These are phyloP conservation scores for Phytophthora kernoviae DNA, from an alignment of 352 stramenopile genomes.

Conservation along the genomic window DNA sequence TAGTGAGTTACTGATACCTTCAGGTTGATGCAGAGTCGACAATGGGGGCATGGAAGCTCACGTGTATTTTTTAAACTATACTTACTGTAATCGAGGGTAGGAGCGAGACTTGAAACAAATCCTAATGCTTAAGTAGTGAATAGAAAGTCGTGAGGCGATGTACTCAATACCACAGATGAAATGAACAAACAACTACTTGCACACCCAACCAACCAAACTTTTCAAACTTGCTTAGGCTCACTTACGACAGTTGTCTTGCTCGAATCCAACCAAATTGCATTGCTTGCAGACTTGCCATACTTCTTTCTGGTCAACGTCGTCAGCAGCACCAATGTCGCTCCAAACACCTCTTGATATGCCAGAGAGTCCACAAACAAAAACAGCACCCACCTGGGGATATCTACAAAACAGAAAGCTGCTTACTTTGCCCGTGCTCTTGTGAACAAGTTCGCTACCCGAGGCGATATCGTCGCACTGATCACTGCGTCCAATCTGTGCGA, in stretches of 20 bases:
- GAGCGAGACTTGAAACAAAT: too few species aligned
- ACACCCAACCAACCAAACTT: not conserved
- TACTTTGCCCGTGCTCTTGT: constrained; percentile 83
- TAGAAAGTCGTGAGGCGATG: too few species aligned
- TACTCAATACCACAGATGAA: too few species aligned
- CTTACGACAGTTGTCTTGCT: constrained; percentile 95
- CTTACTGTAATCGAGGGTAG: too few species aligned
- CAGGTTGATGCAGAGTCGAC: too few species aligned
- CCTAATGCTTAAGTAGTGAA: too few species aligned
- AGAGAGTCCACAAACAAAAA: constrained; percentile 5
- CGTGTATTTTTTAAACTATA: too few species aligned
- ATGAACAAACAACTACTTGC: not conserved
- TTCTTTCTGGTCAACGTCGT: constrained; percentile 98
- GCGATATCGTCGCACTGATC: constrained; percentile 99
- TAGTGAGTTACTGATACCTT: too few species aligned
- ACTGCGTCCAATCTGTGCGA: constrained; percentile 97
- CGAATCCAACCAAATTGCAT: constrained; percentile 97
- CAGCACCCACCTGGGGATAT: not conserved
- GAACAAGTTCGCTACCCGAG: constrained; percentile 95
- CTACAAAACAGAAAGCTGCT: constrained; percentile 14
- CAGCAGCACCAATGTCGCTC: constrained; percentile 96
- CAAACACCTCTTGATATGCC: constrained; percentile 83
- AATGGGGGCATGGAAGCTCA: too few species aligned
- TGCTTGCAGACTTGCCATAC: constrained; percentile 99
- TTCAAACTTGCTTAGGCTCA: constrained; percentile 14